Evolutionary conservation across 2,329 filamentous ascomycete genomes (phyloP).

Genomic region (Claviceps sp.): DNA sequence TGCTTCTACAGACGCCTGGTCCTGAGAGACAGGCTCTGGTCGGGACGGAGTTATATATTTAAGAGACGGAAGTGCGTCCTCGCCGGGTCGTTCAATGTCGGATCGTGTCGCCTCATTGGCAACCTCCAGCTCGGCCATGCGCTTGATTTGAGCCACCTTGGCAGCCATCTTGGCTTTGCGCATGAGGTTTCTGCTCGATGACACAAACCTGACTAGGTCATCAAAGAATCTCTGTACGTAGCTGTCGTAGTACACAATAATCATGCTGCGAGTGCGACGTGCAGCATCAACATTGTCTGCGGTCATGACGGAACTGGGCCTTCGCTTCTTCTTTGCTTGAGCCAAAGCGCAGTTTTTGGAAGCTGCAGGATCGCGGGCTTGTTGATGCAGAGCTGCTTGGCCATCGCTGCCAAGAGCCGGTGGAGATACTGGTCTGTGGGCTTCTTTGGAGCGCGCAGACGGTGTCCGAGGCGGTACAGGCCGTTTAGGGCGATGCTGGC

Average conservation of each 20-base stretch:
- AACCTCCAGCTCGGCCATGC: slow-evolving; percentile 45
- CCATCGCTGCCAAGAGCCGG: slow-evolving; percentile 9
- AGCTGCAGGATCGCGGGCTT: slow-evolving; percentile 31
- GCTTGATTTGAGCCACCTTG: slow-evolving; percentile 53
- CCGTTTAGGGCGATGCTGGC: slow-evolving; percentile 1
- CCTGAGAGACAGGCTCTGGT: slow-evolving; percentile 16
- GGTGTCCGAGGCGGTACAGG: slow-evolving; percentile 4
- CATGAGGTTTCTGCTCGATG: slow-evolving; percentile 67
- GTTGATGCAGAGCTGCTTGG: slow-evolving; percentile 15
- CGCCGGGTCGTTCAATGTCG: slow-evolving; percentile 19
- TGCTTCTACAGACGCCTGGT: slow-evolving; percentile 8
- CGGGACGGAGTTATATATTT: slow-evolving; percentile 26
- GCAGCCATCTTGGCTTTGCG: slow-evolving; percentile 79
- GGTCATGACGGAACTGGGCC: slow-evolving; percentile 39
- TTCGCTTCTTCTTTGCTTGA: slow-evolving; percentile 35
- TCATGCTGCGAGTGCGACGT: slow-evolving; percentile 59
- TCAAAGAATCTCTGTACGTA: slow-evolving; percentile 76
- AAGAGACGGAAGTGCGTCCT: slow-evolving; percentile 24
- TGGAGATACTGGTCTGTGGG: slow-evolving; percentile 15
- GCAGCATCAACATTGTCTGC: slow-evolving; percentile 35
- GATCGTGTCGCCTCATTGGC: slow-evolving; percentile 32
- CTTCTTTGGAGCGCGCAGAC: slow-evolving; percentile 12
- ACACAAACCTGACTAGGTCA: slow-evolving; percentile 67
- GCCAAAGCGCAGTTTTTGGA: slow-evolving; percentile 33
- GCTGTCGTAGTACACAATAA: slow-evolving; percentile 87